Base-by-base conservation (phyloP, 352 stramenopile species). In the Porosira glacialis region DNA sequence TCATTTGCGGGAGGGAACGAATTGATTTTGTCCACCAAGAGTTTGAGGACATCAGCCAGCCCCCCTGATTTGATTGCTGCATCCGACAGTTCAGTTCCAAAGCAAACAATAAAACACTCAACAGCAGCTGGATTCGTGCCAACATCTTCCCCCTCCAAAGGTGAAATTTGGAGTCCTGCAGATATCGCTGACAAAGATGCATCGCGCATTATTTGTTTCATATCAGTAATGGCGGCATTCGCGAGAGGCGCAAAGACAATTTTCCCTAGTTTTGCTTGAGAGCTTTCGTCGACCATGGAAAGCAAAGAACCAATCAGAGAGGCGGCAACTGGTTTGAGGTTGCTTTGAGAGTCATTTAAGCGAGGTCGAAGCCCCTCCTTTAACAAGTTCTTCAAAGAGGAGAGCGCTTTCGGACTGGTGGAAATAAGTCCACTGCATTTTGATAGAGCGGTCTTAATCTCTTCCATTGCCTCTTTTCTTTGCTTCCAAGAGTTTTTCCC, bases 291-390 rank as follows among this genome's bases (percentile, higher is more conserved):
- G 39, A 88, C 53, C 36, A 59, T 69, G 47, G 57, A 81, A 3
- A 93, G 55, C 33, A 91, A 53, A 1, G 28, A 59, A 13, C 70
- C 83, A 63, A 93, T 88, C 4, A 83, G 22, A 33, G 62, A 51
- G 30, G 84, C 85, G 38, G 87, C 81, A 21, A 90, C 8, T 35
- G 87, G 87, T 59, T 91, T 92, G 6, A 93, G 62, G 79, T 93
- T 93, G 49, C 83, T 90, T 60, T 93, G 87, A 24, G 85, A 89
- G 74, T 93, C 87, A 69, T 70, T 81, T 22, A 93, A 61, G 15
- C 85, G 77, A 15, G 82, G 77, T 56, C 67, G 55, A 17, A 93
- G 55, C 28, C 59, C 77, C n/a, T n/a, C n/a, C 26, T 70, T 24
- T 1, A 86, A 50, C 13, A 93, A 57, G 38, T 92, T 78, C 27